Percentiles rank a stretch among this genome's conserved stretches.
Evolutionary conservation across 1,139 yeast genomes (phyloP).

Genomic region (Candida gigantensis): DNA sequence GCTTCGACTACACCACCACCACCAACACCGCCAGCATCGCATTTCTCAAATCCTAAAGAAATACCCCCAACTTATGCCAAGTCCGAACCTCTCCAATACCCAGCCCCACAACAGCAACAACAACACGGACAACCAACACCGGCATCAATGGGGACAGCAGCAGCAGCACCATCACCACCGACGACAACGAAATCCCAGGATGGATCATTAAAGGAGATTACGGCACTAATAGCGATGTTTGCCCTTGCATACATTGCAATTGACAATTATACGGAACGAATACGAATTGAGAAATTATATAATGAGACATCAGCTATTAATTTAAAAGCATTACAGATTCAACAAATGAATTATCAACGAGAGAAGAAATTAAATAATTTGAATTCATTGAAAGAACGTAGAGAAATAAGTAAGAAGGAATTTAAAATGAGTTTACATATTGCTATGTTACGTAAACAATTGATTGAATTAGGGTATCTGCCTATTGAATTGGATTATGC

Average conservation of each 20-base stretch:
- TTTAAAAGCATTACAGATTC: conserved; percentile 43
- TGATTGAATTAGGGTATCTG: conserved; percentile 50
- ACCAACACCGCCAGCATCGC: conserved; percentile 19
- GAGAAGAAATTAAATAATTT: conserved; percentile 49
- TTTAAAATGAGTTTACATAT: conserved; percentile 65
- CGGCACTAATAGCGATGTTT: conserved; percentile 38
- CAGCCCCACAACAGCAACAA: conserved; percentile 3
- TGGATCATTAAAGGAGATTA: conserved; percentile 30
- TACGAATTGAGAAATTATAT: conserved; percentile 41
- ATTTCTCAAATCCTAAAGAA: conserved; percentile 18
- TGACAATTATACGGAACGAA: conserved; percentile 50
- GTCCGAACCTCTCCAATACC: conserved; percentile 7
- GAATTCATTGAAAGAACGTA: conserved; percentile 49
- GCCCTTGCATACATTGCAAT: conserved; percentile 50
- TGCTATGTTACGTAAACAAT: conserved; percentile 60
- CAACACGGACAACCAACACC: conserved; percentile 1
- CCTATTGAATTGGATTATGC: conserved; percentile 57
- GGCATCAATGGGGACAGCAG: too few species aligned
- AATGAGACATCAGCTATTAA: conserved; percentile 43
- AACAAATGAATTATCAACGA: conserved; percentile 44
- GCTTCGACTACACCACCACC: conserved; percentile 17
- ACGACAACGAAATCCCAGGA: conserved; percentile 8
- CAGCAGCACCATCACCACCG: background rate
- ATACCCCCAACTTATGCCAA: conserved; percentile 19
- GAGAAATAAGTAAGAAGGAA: conserved; percentile 49